Conservation (phyloP, 1,284 basidiomycete species). For the Coniophora puteana region DNA sequence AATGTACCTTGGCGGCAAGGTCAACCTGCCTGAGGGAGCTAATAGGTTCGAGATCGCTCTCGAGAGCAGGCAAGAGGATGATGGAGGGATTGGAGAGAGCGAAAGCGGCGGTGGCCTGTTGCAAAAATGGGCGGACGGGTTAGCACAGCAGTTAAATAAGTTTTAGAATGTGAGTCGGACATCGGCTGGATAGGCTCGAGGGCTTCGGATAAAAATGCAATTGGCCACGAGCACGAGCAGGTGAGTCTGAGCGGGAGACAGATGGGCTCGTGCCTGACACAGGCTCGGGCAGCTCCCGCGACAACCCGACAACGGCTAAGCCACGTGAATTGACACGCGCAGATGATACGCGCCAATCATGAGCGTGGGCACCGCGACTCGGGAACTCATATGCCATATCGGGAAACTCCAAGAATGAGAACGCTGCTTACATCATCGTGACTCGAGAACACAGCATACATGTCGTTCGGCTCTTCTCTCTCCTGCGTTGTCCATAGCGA, state of each 20-base stretch:
- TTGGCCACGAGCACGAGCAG: not conserved
- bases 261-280: constrained; percentile 6
- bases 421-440: constrained; percentile 60
- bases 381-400: constrained; percentile 6
- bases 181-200: not conserved
- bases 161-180: not conserved
- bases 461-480: constrained; percentile 26
- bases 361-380: constrained; percentile 12
- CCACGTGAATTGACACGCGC: constrained; percentile 5
- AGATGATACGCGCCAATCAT: constrained; percentile 8
- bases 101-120: constrained; percentile 54
- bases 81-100: constrained; percentile 43
- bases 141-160: constrained; percentile 15
- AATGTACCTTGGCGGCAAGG: constrained; percentile 32
- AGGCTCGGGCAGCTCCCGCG: constrained; percentile 2
- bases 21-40: constrained; percentile 48
- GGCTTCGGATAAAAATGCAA: not conserved
- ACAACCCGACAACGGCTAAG: not conserved
- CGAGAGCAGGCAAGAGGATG: constrained; percentile 49
- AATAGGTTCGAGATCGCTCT: constrained; percentile 56
- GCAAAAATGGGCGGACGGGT: constrained; percentile 10
- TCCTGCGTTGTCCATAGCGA: constrained; percentile 46
- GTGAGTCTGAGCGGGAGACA: no score
- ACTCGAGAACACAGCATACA: constrained; percentile 55
- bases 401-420: constrained; percentile 9